Percentiles rank a stretch among this genome's conserved stretches.
Evolutionary conservation across 2,329 filamentous ascomycete species (phyloP).

Genomic region (Colletotrichum sp.): DNA sequence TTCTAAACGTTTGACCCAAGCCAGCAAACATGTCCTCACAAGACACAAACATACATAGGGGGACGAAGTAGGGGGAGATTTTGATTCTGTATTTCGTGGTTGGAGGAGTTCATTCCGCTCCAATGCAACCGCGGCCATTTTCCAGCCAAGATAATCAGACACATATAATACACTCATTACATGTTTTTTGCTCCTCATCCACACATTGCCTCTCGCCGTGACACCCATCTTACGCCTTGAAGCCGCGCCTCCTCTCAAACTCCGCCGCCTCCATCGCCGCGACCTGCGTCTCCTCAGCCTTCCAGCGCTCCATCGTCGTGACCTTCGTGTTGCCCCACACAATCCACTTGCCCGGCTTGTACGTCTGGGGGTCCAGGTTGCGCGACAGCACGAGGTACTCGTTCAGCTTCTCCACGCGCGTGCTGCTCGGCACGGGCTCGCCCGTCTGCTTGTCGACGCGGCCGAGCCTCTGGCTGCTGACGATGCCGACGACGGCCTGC

Average conservation of each 20-base stretch:
- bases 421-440: slow-evolving; percentile 40
- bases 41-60: neutral
- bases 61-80: neutral
- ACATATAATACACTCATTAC: slow-evolving; percentile 24
- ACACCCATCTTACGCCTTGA: neutral
- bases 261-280: slow-evolving; percentile 30
- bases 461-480: slow-evolving; percentile 59
- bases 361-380: slow-evolving; percentile 48
- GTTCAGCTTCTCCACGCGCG: slow-evolving; percentile 56
- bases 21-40: neutral
- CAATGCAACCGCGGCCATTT: slow-evolving; percentile 2
- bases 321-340: slow-evolving; percentile 68
- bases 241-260: neutral
- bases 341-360: slow-evolving; percentile 59
- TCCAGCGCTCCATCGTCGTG: slow-evolving; percentile 50
- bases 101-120: neutral
- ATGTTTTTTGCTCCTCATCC: slow-evolving; percentile 21
- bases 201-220: neutral
- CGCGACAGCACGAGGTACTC: slow-evolving; percentile 71
- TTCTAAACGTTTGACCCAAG: slow-evolving; percentile 41
- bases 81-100: neutral
- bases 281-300: slow-evolving; percentile 37
- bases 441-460: slow-evolving; percentile 43
- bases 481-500: slow-evolving; percentile 66
- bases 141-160: slow-evolving; percentile 10